phyloP scores from a whole-genome alignment of 805 yeast genomes.

The Phaffomyces antillensis region DNA sequence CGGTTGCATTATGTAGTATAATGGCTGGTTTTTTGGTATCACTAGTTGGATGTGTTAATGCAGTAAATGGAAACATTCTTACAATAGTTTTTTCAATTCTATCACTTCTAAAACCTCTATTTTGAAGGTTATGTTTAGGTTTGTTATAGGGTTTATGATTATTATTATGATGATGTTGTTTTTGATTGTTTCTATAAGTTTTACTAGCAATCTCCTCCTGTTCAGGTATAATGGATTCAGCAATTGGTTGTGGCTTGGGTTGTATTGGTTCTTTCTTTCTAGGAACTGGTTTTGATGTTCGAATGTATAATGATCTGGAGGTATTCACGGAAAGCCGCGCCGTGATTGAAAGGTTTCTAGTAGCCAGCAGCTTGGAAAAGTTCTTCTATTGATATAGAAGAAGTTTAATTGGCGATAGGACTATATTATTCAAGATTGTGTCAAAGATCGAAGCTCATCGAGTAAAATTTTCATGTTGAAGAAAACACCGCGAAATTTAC shows the following conservation, averaged over 20 bases:
- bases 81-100: conserved; percentile 5
- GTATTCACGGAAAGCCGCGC: conserved; percentile 11
- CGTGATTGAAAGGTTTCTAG: neutral
- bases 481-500: conserved; percentile 1
- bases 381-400: neutral
- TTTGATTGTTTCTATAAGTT: no score
- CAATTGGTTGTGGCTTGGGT: neutral
- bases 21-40: conserved; percentile 55
- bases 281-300: neutral
- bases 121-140: no score
- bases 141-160: no score
- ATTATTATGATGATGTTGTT: no score
- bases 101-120: no score
- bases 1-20: conserved; percentile 32
- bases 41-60: conserved; percentile 53
- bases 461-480: neutral
- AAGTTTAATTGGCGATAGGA: neutral
- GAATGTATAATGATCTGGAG: conserved; percentile 5
- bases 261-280: neutral
- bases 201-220: neutral
- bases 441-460: conserved; percentile 3
- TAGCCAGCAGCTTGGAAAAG: neutral
- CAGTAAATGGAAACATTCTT: conserved; percentile 42
- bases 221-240: neutral
- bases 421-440: neutral